Percentiles rank a stretch among this genome's conserved stretches.
Evolutionary conservation across 805 yeast genomes (phyloP).

Genomic region (Monosporozyma aerobia): DNA sequence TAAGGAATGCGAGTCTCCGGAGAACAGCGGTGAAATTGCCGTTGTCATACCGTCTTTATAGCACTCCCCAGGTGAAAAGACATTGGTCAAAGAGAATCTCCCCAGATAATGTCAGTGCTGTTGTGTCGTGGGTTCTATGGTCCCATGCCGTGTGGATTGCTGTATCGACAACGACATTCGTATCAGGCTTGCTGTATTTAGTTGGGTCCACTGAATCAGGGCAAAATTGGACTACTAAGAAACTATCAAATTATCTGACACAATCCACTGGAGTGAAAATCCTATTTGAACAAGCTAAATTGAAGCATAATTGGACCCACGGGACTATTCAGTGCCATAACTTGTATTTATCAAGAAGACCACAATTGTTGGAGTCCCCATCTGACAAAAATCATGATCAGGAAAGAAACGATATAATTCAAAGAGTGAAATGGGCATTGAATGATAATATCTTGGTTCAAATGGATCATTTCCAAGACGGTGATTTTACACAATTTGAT

Average conservation of each 20-base stretch:
- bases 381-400: not conserved
- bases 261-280: conserved; percentile 74
- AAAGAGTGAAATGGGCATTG: conserved; percentile 37
- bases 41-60: not conserved
- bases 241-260: conserved; percentile 75
- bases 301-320: conserved; percentile 93
- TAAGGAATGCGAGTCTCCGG: not conserved
- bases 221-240: conserved; percentile 72
- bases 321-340: conserved; percentile 78
- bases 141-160: conserved; percentile 75
- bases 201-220: conserved; percentile 43
- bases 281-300: conserved; percentile 86
- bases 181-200: conserved; percentile 67
- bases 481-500: conserved; percentile 94
- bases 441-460: conserved; percentile 23
- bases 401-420: conserved; percentile 43
- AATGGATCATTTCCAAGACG: conserved; percentile 57
- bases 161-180: conserved; percentile 87
- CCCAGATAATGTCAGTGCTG: conserved; percentile 82
- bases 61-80: not conserved
- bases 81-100: not conserved
- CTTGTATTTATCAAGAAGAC: conserved; percentile 80
- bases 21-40: not conserved
- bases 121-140: conserved; percentile 84
- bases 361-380: conserved; percentile 27